Evolutionary conservation across 2,329 filamentous ascomycete species (phyloP).

Genomic region (Neurospora sp.): DNA sequence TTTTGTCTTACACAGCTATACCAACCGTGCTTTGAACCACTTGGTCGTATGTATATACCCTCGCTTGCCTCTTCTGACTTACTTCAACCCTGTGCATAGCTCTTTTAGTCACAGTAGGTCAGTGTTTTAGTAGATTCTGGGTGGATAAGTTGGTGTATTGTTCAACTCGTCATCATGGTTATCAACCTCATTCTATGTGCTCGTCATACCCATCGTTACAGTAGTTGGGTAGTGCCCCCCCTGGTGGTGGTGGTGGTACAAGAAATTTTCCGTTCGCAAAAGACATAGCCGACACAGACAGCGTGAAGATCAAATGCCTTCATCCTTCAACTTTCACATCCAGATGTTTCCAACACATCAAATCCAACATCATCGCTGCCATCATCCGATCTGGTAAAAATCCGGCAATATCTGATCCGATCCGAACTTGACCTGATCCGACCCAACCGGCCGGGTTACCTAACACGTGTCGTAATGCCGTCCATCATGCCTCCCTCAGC

Average conservation of each 20-base stretch:
- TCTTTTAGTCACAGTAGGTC: background rate
- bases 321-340: background rate
- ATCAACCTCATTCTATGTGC: background rate
- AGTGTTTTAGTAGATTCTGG: background rate
- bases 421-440: too few relatives aligned
- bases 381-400: background rate
- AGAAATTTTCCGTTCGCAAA: background rate
- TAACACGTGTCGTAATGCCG: background rate
- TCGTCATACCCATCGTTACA: background rate
- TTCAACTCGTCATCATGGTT: background rate
- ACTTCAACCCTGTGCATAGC: background rate
- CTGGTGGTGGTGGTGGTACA: background rate
- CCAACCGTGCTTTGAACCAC: background rate
- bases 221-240: background rate
- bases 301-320: too few relatives aligned
- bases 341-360: background rate
- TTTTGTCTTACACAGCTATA: background rate
- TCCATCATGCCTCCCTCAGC: too few relatives aligned
- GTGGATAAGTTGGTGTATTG: background rate
- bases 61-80: background rate
- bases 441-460: background rate
- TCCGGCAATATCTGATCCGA: background rate
- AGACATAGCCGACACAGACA: too few relatives aligned
- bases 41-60: background rate
- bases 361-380: background rate